Evolutionary conservation across 345 rosid genomes (phyloP).

Genomic region (Melaleuca quinquenervia): DNA sequence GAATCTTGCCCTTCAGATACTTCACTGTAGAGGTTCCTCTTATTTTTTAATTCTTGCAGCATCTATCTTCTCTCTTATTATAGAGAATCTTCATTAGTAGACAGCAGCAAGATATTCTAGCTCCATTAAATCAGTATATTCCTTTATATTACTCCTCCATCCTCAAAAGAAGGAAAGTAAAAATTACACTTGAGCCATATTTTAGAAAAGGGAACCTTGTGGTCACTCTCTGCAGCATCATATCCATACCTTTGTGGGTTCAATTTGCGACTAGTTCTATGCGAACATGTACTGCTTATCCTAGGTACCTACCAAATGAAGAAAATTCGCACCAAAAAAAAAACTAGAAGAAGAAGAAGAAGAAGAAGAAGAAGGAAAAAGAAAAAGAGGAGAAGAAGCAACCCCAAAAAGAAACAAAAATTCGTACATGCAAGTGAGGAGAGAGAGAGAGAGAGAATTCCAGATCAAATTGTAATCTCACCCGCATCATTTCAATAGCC

Average conservation of each 20-base stretch:
- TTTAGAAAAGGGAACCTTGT: background rate
- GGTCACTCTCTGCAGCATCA: background rate
- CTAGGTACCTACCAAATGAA: background rate
- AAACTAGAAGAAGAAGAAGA: background rate
- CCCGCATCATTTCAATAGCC: conserved; percentile 86
- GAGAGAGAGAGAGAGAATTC: background rate
- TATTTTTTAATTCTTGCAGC: background rate
- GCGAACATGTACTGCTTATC: background rate
- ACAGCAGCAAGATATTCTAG: background rate
- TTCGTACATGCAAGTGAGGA: background rate
- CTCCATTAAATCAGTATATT: background rate
- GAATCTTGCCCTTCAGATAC: background rate
- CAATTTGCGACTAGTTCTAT: background rate
- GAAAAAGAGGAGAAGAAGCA: background rate
- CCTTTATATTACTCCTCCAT: background rate
- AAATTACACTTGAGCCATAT: background rate
- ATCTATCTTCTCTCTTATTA: background rate
- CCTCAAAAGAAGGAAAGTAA: background rate
- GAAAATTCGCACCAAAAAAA: background rate
- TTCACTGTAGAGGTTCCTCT: background rate
- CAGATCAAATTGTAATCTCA: conserved; percentile 5
- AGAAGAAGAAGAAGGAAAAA: background rate
- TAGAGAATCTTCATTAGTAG: background rate
- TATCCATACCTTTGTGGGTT: background rate
- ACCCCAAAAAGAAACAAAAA: background rate